These are phyloP conservation scores for Neckera pumila DNA, from an alignment of 225 moss, liverwort and hornwort genomes.

Conservation along the genomic window DNA sequence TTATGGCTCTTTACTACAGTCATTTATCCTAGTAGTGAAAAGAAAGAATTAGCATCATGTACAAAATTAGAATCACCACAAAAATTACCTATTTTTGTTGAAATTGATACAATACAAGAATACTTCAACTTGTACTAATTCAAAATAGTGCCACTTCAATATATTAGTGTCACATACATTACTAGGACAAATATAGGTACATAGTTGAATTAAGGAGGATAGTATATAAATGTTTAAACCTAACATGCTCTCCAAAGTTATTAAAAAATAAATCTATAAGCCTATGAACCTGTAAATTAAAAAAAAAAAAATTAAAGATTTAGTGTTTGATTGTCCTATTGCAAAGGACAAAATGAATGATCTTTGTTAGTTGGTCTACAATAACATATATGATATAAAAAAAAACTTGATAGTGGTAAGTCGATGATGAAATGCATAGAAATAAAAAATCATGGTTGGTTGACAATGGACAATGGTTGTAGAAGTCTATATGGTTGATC, in stretches of 20 bases:
- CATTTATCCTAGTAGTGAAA: not conserved
- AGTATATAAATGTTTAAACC: not conserved
- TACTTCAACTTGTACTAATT: not conserved
- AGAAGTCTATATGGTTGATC: not conserved
- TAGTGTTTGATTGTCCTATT: not conserved
- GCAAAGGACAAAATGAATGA: no score
- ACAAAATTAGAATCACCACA: not conserved
- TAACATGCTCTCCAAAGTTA: no score
- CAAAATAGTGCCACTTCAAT: not conserved
- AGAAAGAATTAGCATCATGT: not conserved
- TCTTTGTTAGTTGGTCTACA: not conserved
- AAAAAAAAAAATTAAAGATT: not conserved
- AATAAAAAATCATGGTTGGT: no score
- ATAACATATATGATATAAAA: not conserved
- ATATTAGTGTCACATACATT: not conserved
- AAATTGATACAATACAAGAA: not conserved
- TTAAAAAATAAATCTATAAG: no score
- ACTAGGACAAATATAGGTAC: not conserved
- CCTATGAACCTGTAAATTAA: no score
- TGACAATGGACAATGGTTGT: not conserved
- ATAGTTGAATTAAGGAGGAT: not conserved
- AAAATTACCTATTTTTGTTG: not conserved
- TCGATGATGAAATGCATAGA: no score
- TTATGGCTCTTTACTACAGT: accelerated
- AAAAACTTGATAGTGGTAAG: no score